Percentiles rank a stretch among this genome's conserved stretches.
Conservation (phyloP, 1,284 basidiomycete genomes). For the Mycosarcoma maydis region DNA sequence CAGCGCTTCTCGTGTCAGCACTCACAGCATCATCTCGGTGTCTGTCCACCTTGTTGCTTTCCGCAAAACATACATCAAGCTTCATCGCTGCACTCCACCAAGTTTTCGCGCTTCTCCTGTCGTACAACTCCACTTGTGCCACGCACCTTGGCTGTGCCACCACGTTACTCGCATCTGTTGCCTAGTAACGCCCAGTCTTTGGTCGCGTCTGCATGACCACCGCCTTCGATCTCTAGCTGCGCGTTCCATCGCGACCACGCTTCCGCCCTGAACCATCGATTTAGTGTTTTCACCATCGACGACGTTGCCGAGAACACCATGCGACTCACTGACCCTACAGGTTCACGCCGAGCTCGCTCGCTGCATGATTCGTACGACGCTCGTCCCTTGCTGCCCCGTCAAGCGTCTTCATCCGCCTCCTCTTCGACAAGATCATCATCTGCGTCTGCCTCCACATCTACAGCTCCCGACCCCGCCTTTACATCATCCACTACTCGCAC, state of each 20-base stretch:
- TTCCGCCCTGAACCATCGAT: neutral
- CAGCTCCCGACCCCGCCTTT: neutral
- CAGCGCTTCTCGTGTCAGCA: too few species aligned
- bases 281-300: neutral
- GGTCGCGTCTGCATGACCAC: conserved; percentile 19
- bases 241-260: neutral
- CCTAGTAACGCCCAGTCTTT: neutral
- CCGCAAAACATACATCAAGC: too few species aligned
- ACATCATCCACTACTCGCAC: conserved; percentile 1
- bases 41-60: too few species aligned
- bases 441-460: neutral
- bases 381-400: conserved; percentile 7
- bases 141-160: too few species aligned
- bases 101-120: too few species aligned
- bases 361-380: neutral
- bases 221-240: neutral
- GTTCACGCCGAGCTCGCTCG: conserved; percentile 9
- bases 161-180: too few species aligned
- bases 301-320: neutral
- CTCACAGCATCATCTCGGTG: too few species aligned
- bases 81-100: too few species aligned
- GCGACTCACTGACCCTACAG: conserved; percentile 8
- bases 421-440: conserved; percentile 5
- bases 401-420: conserved; percentile 18
- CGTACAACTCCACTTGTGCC: too few species aligned